These are phyloP conservation scores for Apocynum venetum DNA, from an alignment of 257 asterid species.

Conservation along the genomic window DNA sequence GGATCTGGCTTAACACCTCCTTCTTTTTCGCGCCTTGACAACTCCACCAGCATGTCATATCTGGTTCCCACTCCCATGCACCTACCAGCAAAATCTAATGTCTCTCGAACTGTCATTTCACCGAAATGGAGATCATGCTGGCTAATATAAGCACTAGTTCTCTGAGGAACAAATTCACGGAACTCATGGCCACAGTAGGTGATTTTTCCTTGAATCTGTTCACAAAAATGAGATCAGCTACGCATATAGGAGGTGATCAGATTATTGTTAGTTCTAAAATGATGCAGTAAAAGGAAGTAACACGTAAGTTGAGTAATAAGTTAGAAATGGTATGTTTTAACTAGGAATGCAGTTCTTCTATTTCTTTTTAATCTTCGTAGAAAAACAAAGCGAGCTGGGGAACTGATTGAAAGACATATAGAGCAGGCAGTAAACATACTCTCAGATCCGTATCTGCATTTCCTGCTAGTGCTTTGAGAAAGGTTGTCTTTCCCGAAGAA, in stretches of 20 bases:
- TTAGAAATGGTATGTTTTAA: slow-evolving; percentile 11
- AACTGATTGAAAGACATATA: too few species aligned
- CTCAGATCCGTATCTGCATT: slow-evolving; percentile 65
- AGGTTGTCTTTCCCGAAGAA: slow-evolving; percentile 82
- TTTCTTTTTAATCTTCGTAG: too few species aligned
- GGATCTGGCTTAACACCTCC: slow-evolving; percentile 64
- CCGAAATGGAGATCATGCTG: slow-evolving; percentile 88
- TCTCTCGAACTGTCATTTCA: slow-evolving; percentile 94
- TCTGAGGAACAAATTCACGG: slow-evolving; percentile 72
- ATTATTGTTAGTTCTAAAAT: neutral
- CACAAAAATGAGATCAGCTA: neutral
- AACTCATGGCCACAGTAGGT: slow-evolving; percentile 88
- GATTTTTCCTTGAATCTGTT: slow-evolving; percentile 61
- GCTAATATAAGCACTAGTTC: slow-evolving; percentile 88
- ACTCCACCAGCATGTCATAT: slow-evolving; percentile 60
- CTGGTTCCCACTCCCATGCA: slow-evolving; percentile 92
- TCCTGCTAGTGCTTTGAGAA: slow-evolving; percentile 77
- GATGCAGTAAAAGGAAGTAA: neutral
- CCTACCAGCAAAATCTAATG: slow-evolving; percentile 81
- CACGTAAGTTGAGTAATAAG: too few species aligned
- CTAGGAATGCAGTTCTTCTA: too few species aligned
- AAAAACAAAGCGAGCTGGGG: too few species aligned
- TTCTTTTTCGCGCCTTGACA: slow-evolving; percentile 57
- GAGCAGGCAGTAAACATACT: slow-evolving; percentile 22
- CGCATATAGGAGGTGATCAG: neutral